Conservation (phyloP, 2,329 filamentous ascomycete species). For the Colletotrichum sp. region DNA sequence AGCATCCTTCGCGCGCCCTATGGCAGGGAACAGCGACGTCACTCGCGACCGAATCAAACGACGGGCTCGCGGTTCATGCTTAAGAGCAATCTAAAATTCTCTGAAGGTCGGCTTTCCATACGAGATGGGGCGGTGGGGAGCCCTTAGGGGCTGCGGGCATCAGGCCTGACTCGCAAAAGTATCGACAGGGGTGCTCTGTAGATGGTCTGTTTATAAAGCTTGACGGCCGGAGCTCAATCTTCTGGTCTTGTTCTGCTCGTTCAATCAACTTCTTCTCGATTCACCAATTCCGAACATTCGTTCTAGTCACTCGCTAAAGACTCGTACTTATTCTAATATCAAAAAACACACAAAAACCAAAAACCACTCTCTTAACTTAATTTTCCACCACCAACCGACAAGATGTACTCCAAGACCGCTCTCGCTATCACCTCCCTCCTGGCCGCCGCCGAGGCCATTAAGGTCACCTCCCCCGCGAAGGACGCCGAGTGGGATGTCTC, state of each 20-base stretch:
- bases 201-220: constrained; percentile 17
- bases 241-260: neutral
- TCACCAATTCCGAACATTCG: constrained; percentile 9
- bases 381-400: neutral
- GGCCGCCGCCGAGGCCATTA: constrained; percentile 10
- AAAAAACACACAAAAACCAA: neutral
- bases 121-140: constrained; percentile 19
- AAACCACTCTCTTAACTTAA: neutral
- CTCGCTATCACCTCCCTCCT: constrained; percentile 13
- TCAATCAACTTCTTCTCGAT: constrained; percentile 12
- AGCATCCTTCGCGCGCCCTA: constrained; percentile 1
- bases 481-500: constrained; percentile 14
- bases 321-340: constrained; percentile 10
- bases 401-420: constrained; percentile 18
- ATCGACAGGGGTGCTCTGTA: neutral
- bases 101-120: constrained; percentile 10
- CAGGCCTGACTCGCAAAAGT: constrained; percentile 8
- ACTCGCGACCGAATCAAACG: neutral
- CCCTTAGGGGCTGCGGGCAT: neutral
- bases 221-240: neutral
- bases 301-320: constrained; percentile 20
- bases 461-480: constrained; percentile 16
- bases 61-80: neutral
- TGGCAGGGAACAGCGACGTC: constrained; percentile 9
- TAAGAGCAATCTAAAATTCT: constrained; percentile 17